A percentile compares a stretch with the other conserved stretches of the same genome.
Conservation (phyloP, 257 asterid genomes). For the Gentiana straminea region DNA sequence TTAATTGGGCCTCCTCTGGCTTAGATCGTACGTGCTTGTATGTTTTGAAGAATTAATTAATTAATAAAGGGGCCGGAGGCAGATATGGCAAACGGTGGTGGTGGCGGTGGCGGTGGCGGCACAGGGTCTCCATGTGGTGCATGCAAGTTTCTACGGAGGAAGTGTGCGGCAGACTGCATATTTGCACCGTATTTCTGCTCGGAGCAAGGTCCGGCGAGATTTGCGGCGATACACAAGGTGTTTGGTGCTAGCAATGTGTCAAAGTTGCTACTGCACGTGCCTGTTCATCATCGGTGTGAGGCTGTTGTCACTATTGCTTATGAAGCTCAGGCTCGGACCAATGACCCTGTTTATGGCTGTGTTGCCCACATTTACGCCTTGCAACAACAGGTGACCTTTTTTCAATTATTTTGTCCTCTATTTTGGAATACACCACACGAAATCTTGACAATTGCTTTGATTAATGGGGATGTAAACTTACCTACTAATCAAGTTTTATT, state of each 20-base stretch:
- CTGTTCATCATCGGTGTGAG: constrained; percentile 57
- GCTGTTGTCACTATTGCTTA: constrained; percentile 80
- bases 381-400: constrained; percentile 55
- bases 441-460: no score
- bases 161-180: constrained; percentile 65
- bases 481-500: no score
- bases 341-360: constrained; percentile 86
- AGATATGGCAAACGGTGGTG: constrained; percentile 25
- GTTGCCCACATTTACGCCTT: constrained; percentile 67
- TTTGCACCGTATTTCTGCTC: constrained; percentile 82
- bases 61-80: no score
- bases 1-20: constrained; percentile 38
- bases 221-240: constrained; percentile 88
- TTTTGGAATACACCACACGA: no score
- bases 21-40: background rate
- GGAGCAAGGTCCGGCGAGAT: constrained; percentile 81
- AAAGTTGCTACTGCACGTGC: constrained; percentile 57
- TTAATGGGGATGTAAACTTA: no score
- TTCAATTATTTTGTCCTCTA: no score
- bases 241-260: constrained; percentile 94
- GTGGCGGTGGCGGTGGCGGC: no score
- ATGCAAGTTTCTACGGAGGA: constrained; percentile 83
- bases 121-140: constrained; percentile 94
- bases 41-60: no score
- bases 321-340: constrained; percentile 85